Conservation (phyloP, 2,329 filamentous ascomycete species). For the Ceratocystis huliohia region DNA sequence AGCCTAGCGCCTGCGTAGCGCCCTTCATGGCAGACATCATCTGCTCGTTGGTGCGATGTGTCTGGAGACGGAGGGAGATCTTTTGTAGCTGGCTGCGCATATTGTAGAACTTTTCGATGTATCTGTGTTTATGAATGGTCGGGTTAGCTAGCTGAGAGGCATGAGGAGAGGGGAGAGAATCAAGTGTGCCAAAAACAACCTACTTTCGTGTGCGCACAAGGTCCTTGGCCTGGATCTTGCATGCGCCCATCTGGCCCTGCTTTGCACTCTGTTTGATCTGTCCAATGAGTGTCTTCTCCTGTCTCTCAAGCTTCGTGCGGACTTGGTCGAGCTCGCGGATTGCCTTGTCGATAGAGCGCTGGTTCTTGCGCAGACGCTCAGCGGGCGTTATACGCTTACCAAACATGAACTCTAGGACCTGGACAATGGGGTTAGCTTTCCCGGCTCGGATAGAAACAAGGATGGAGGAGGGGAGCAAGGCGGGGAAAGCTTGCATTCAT, state of each 20-base stretch:
- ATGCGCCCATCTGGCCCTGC: constrained; percentile 95
- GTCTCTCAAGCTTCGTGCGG: constrained; percentile 89
- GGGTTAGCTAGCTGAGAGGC: background rate
- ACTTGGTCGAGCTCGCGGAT: constrained; percentile 93
- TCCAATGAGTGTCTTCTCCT: constrained; percentile 90
- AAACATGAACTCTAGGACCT: constrained; percentile 98
- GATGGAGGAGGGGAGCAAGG: background rate
- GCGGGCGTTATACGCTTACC: constrained; percentile 98
- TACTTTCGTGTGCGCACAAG: constrained; percentile 78
- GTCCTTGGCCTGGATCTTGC: constrained; percentile 97
- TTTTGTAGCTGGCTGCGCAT: constrained; percentile 97
- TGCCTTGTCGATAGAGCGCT: constrained; percentile 91
- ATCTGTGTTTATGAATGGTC: constrained; percentile 38
- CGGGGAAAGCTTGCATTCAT: constrained; percentile 41
- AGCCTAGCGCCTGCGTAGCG: constrained; percentile 78
- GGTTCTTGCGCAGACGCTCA: constrained; percentile 82
- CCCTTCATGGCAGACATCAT: constrained; percentile 99
- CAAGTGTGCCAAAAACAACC: constrained; percentile 19
- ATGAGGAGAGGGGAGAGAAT: constrained; percentile 1
- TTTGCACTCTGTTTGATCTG: constrained; percentile 99
- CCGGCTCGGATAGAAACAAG: background rate
- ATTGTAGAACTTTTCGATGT: constrained; percentile 95
- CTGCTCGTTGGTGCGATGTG: constrained; percentile 93
- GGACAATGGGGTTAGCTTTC: constrained; percentile 19
- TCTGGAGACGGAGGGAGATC: constrained; percentile 91